Base-by-base conservation (phyloP, 164 flowering plant species). In the Vitis amurensis region DNA sequence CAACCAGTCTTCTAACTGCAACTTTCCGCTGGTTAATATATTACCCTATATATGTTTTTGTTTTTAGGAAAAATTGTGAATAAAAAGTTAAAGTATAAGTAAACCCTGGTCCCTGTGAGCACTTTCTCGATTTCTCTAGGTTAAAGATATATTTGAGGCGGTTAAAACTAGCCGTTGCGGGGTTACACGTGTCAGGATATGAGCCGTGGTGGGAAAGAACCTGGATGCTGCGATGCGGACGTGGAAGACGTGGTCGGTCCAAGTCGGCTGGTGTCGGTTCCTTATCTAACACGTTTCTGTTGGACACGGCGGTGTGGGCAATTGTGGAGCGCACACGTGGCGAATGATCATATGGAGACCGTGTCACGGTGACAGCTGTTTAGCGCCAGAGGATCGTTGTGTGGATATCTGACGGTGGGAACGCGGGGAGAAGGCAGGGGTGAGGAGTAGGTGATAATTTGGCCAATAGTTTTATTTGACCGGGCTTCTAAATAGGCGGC, bases 211-310 rank as follows among this genome's bases (percentile, higher is more conserved):
- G 44, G 76, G 77, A 68, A 73, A 62, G 50, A 64, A 69, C 76
- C 49, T 68, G 72, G 61, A 66, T 50, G 73, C 60, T 70, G 15
- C 76, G 48, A 2, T 19, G 68, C 4, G 74, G 80, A 78, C 79
- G 85, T 76, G 85, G 78, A 37, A 31, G 74, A 69, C 60, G 2
- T 71, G 81, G 81, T 75, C 85, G 85, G 85, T 75, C 74, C 48
- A 63, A 73, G 82, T 62, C 79, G 79, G 80, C 76, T 58, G 30
- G 44, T 37, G 77, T 55, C 71, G 71, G 75, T 71, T 7, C 11
- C 73, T 64, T 63, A 16, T 49, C 17, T 12, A 64, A 61, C 79
- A 76, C 79, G 79, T 48, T 27, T 59, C 58, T 14, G 9, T 13
- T 8, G 4, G 53, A 63, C 66, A 44, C 53, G 63, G 44, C 44